Evolutionary conservation across 78 protist species (phyloP), one percentile per base, ranked within the genome.

Genomic region (Polysphondylium violaceum): DNA sequence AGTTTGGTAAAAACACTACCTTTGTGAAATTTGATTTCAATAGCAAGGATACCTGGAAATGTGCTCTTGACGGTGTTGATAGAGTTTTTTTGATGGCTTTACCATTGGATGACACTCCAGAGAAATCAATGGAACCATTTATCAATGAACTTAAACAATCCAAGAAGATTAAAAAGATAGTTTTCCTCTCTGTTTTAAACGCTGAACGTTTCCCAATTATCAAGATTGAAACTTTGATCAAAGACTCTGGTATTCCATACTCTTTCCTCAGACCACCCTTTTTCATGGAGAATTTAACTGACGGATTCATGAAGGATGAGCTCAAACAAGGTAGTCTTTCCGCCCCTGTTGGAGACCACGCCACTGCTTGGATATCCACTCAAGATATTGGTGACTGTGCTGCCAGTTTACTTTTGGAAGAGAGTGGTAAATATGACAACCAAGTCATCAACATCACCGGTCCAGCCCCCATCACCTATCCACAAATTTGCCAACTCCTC

Each of bases 371-470:
- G 67, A 73, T 73, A 12, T 44, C 79, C 25, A 35, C 53, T 5
- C 25, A 51, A 5, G 79, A 74, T 36, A 55, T 74, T 56, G 67
- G 67, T 21, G 64, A 74, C 17, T 74, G 64, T 55, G 67, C 83
- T 7, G 19, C 55, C 0, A 25, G 31, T 0, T 21, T 73, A 16
- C 17, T 74, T 1, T 2, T 55, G 21, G 63, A 47, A 0, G 69
- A 61, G 12, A n/a, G n/a, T n/a, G 16, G 12, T 65, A 51, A 55
- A 11, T 36, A 33, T 17, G 23, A 74, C 31, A 31, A 43, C 25
- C 64, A 60, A 74, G 56, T 60, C 9, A 53, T 74, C 38, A 68
- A 74, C 33, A 74, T 74, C 29, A 74, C 83, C 35, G 83, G 83
- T 21, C 68, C 68, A 23, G n/a, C 40, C 36, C 68, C 83, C 33